Conservation (phyloP, 2,329 filamentous ascomycete species). For the Epichloe sibirici region DNA sequence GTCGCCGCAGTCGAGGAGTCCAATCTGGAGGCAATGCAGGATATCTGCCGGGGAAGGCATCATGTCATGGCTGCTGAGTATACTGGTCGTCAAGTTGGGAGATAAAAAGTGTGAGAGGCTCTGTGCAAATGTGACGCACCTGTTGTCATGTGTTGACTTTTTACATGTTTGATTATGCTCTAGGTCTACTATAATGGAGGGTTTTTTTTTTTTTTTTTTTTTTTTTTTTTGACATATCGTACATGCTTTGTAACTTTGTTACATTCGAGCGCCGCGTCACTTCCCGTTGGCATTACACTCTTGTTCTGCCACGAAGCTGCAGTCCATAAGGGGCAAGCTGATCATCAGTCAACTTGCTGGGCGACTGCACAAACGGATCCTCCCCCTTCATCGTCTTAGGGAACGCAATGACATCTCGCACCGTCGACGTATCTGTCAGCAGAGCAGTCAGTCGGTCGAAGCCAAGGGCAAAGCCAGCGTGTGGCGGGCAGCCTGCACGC, state of each 20-base stretch:
- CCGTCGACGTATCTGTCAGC: constrained; percentile 62
- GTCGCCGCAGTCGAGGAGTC: constrained; percentile 62
- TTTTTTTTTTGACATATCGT: constrained; percentile 27
- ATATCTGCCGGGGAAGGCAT: constrained; percentile 70
- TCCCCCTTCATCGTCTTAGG: constrained; percentile 82
- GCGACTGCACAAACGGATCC: constrained; percentile 71
- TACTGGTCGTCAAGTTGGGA: too few relatives aligned
- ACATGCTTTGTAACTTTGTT: constrained; percentile 17
- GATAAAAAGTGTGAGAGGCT: too few relatives aligned
- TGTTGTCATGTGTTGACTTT: too few relatives aligned
- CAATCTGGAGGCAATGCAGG: constrained; percentile 65
- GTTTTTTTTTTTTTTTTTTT: too few relatives aligned
- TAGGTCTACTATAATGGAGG: too few relatives aligned
- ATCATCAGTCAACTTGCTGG: constrained; percentile 51
- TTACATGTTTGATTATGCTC: too few relatives aligned
- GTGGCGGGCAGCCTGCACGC: constrained; percentile 77
- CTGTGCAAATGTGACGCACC: too few relatives aligned
- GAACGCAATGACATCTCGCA: constrained; percentile 92
- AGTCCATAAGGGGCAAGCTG: constrained; percentile 38
- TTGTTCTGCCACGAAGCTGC: constrained; percentile 11
- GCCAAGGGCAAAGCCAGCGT: constrained; percentile 84
- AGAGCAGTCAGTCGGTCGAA: constrained; percentile 80
- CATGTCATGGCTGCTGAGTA: constrained; percentile 13
- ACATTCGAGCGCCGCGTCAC: background rate
- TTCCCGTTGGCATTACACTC: background rate